Percentiles rank a stretch among this genome's conserved stretches.
phyloP scores from a whole-genome alignment of 345 rosid species.

The Pistacia vera region DNA sequence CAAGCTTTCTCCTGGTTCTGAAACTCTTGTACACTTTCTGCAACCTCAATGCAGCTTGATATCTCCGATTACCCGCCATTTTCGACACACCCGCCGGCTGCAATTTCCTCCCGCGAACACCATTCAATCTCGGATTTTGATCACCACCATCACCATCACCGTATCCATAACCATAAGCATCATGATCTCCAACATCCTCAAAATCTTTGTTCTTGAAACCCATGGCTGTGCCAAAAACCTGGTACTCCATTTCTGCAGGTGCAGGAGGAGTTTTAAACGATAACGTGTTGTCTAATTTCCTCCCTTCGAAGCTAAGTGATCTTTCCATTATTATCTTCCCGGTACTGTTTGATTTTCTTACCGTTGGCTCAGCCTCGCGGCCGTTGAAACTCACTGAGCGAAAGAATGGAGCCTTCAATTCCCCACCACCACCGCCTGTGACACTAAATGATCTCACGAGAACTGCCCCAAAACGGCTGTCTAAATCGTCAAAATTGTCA shows the following conservation, averaged over 20 bases:
- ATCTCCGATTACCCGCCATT: conserved; percentile 20
- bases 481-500: conserved; percentile 31
- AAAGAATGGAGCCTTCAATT: conserved; percentile 27
- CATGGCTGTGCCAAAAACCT: conserved; percentile 21
- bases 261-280: conserved; percentile 30
- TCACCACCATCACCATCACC: conserved; percentile 10
- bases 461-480: conserved; percentile 28
- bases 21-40: conserved; percentile 95
- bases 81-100: neutral
- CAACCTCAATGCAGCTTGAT: conserved; percentile 74
- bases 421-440: conserved; percentile 24
- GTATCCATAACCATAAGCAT: too few species aligned
- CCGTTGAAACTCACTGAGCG: conserved; percentile 47
- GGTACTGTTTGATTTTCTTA: conserved; percentile 33
- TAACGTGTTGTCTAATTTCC: conserved; percentile 24
- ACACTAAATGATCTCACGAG: conserved; percentile 29
- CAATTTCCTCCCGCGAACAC: conserved; percentile 13
- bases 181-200: too few species aligned
- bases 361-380: conserved; percentile 33
- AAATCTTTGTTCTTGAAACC: conserved; percentile 28
- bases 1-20: conserved; percentile 84
- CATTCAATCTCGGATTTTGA: conserved; percentile 23
- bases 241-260: conserved; percentile 32
- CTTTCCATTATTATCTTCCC: conserved; percentile 24
- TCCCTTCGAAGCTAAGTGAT: conserved; percentile 39